Evolutionary conservation across 768 basidiomycete species (phyloP), one percentile per base, ranked within the genome.

Genomic region (Sporobolomyces roseus): DNA sequence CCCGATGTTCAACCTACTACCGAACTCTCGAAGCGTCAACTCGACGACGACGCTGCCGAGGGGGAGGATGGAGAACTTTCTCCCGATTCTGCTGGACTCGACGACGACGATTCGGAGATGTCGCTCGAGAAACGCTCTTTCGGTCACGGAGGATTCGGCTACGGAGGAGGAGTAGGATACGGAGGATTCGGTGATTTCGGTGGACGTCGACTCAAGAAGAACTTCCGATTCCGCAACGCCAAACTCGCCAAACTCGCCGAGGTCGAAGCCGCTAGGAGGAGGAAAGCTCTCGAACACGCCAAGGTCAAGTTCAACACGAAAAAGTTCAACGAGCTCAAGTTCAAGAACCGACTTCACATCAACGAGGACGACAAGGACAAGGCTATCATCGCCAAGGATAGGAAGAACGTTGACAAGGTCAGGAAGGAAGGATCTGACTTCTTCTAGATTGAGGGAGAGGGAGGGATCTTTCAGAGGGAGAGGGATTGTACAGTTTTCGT

Each of bases 271-370:
- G 56, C 56, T 35, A n/a, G 56, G 14, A 7, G 56, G 7, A 7
- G 56, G 4, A 59, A 59, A 45, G 56, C 56, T 10, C 56, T 59
- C 56, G 41, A 45, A 5, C 56, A 12, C 25, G 43, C 41, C 27
- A 8, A 16, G 6, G 56, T 59, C 43, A 5, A 21, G 16, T 46
- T 59, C 41, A 59, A 59, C 56, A 46, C 56, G 56, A 59, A 59
- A 29, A 46, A 59, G 16, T 59, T 59, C 43, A 59, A 59, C 56
- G 56, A 59, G 41, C 56, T 59, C 56, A 46, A 59, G 43, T 59
- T 59, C 56, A 59, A 59, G 41, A 59, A 59, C 56, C 10, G 46
- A 27, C 3, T 59, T 45, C 56, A 59, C 56, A 4, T 46, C 10
- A 45, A 59, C 56, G 21, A 17, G 43, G 56, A 45, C 41, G 23